These are phyloP conservation scores for Sphaceloma murrayae DNA, from an alignment of 2,329 filamentous ascomycete species.

Conservation along the genomic window DNA sequence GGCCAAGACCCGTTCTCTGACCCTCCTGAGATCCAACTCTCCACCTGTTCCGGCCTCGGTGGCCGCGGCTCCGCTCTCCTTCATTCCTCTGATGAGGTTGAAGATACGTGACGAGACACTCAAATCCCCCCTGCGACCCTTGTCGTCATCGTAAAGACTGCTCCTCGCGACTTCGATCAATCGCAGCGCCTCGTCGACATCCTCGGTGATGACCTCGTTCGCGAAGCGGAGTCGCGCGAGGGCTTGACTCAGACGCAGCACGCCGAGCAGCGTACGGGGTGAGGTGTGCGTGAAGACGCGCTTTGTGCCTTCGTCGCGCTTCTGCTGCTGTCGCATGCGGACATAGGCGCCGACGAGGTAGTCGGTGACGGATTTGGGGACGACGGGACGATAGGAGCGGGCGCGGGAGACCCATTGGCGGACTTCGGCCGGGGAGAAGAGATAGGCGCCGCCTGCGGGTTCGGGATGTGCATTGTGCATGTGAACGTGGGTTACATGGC, in stretches of 20 bases:
- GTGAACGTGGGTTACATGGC: conserved; percentile 92
- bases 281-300: conserved; percentile 92
- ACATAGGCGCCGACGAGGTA: conserved; percentile 98
- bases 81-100: conserved; percentile 81
- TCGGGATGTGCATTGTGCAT: conserved; percentile 94
- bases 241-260: conserved; percentile 87
- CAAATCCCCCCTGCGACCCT: conserved; percentile 52
- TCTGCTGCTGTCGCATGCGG: conserved; percentile 82
- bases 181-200: conserved; percentile 89
- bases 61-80: conserved; percentile 69
- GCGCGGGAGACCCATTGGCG: conserved; percentile 93
- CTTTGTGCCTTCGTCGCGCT: conserved; percentile 80
- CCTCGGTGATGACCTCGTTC: conserved; percentile 73
- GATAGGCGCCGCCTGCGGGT: conserved; percentile 50
- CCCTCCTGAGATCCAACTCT: conserved; percentile 78
- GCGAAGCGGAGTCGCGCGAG: conserved; percentile 86
- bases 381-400: conserved; percentile 74
- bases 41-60: conserved; percentile 61
- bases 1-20: conserved; percentile 82
- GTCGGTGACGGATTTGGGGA: conserved; percentile 77
- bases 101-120: conserved; percentile 87
- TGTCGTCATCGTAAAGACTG: conserved; percentile 65
- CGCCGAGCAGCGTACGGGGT: conserved; percentile 82
- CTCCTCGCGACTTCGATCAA: conserved; percentile 91
- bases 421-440: conserved; percentile 88